A percentile compares a stretch with the other conserved stretches of the same genome.
Conservation (phyloP, 176 grass and related monocot species). For the Eleusine coracana region DNA sequence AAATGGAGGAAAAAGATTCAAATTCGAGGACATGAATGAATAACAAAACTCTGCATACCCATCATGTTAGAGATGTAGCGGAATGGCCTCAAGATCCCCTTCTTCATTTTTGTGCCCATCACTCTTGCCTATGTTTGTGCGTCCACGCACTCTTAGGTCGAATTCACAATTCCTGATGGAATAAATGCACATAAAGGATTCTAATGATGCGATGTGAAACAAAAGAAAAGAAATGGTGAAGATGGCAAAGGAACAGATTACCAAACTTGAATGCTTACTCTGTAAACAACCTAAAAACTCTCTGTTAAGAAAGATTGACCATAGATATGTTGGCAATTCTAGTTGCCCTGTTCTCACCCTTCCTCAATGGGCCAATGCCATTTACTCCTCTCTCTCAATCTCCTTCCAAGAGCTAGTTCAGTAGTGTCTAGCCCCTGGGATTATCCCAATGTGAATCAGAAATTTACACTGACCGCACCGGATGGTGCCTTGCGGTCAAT, state of each 20-base stretch:
- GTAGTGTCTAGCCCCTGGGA: slow-evolving; percentile 28
- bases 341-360: slow-evolving; percentile 22
- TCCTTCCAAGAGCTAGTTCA: slow-evolving; percentile 36
- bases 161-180: slow-evolving; percentile 16
- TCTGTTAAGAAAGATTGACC: slow-evolving; percentile 23
- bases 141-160: slow-evolving; percentile 8
- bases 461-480: slow-evolving; percentile 30
- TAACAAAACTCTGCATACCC: slow-evolving; percentile 37
- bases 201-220: not conserved
- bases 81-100: slow-evolving; percentile 68
- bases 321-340: slow-evolving; percentile 28
- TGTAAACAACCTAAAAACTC: slow-evolving; percentile 26
- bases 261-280: slow-evolving; percentile 40
- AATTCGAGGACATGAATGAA: not conserved
- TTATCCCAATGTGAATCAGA: slow-evolving; percentile 17
- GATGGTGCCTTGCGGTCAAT: slow-evolving; percentile 42
- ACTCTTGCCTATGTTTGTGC: slow-evolving; percentile 3
- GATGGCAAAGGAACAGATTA: not conserved
- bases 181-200: slow-evolving; percentile 2
- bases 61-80: slow-evolving; percentile 87
- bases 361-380: slow-evolving; percentile 26
- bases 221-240: not conserved
- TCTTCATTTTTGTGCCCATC: slow-evolving; percentile 74
- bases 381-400: slow-evolving; percentile 24
- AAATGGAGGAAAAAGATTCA: not conserved